Conservation (phyloP, 2,329 filamentous ascomycete species). For the Lithohypha guttulata region DNA sequence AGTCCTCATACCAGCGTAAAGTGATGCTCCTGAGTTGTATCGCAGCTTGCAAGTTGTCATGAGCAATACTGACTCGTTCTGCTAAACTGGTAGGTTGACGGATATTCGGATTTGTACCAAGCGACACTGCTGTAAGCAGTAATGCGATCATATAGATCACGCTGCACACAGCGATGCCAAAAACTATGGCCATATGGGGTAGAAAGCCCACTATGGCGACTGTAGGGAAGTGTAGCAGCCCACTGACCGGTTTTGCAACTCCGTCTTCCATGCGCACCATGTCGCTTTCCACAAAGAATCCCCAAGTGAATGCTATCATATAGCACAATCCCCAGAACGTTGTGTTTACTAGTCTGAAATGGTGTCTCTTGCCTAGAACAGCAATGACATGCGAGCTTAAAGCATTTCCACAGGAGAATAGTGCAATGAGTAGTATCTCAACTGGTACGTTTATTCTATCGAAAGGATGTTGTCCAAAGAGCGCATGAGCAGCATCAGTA, state of each 20-base stretch:
- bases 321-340: conserved; percentile 84
- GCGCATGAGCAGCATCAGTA: conserved; percentile 16
- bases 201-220: conserved; percentile 93
- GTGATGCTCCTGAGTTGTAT: conserved; percentile 71
- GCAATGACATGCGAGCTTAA: conserved; percentile 74
- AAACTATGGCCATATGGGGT: conserved; percentile 76
- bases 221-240: conserved; percentile 77
- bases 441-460: conserved; percentile 77
- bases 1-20: conserved; percentile 81
- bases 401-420: conserved; percentile 84
- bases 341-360: conserved; percentile 73
- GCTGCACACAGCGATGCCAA: conserved; percentile 65
- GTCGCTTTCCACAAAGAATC: conserved; percentile 45
- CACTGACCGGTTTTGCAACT: conserved; percentile 30
- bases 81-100: conserved; percentile 36
- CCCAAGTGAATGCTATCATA: conserved; percentile 75
- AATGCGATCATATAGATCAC: conserved; percentile 70
- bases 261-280: conserved; percentile 17
- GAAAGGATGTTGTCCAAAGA: conserved; percentile 48
- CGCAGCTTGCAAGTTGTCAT: conserved; percentile 85
- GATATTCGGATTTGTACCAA: conserved; percentile 39
- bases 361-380: conserved; percentile 66
- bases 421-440: conserved; percentile 73
- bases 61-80: conserved; percentile 59
- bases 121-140: conserved; percentile 59